Conservation (phyloP, 2,329 filamentous ascomycete species). For the Dryadomyces quercus-mongolicae region DNA sequence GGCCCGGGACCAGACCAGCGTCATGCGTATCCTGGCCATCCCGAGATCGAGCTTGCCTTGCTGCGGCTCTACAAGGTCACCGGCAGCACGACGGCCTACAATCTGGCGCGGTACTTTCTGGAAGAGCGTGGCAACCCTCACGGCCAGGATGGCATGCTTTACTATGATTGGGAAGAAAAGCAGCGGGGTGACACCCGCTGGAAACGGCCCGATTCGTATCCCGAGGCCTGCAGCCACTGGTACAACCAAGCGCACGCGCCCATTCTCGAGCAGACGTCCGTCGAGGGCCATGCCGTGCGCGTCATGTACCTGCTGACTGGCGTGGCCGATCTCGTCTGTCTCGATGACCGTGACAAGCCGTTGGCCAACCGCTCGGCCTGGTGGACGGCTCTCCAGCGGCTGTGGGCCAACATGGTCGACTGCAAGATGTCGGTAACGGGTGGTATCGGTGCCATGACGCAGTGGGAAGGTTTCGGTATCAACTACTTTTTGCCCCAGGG, state of each 20-base stretch:
- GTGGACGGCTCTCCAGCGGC: slow-evolving; percentile 26
- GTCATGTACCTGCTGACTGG: slow-evolving; percentile 49
- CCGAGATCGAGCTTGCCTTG: slow-evolving; percentile 37
- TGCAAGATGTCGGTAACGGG: slow-evolving; percentile 53
- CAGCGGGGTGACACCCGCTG: slow-evolving; percentile 35
- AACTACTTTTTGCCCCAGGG: slow-evolving; percentile 47
- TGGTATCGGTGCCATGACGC: slow-evolving; percentile 43
- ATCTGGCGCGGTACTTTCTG: slow-evolving; percentile 44
- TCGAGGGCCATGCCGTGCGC: slow-evolving; percentile 48
- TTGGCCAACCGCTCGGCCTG: slow-evolving; percentile 16
- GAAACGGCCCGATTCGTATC: slow-evolving; percentile 34
- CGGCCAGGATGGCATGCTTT: slow-evolving; percentile 36
- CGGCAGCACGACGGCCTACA: slow-evolving; percentile 23
- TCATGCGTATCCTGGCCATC: slow-evolving; percentile 50
- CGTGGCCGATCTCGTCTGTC: slow-evolving; percentile 39
- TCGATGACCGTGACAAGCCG: slow-evolving; percentile 18
- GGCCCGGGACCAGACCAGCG: slow-evolving; percentile 35
- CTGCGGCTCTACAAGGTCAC: slow-evolving; percentile 24
- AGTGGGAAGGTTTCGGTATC: slow-evolving; percentile 49
- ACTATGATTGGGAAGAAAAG: slow-evolving; percentile 39
- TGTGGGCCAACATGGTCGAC: slow-evolving; percentile 50
- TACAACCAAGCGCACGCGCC: slow-evolving; percentile 46
- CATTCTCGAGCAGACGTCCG: slow-evolving; percentile 37
- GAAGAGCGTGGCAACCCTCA: slow-evolving; percentile 41
- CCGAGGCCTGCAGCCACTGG: slow-evolving; percentile 26